A percentile compares a stretch with the other conserved stretches of the same genome.
Conservation (phyloP, 2,329 filamentous ascomycete genomes). For the Alternaria ventricosa region DNA sequence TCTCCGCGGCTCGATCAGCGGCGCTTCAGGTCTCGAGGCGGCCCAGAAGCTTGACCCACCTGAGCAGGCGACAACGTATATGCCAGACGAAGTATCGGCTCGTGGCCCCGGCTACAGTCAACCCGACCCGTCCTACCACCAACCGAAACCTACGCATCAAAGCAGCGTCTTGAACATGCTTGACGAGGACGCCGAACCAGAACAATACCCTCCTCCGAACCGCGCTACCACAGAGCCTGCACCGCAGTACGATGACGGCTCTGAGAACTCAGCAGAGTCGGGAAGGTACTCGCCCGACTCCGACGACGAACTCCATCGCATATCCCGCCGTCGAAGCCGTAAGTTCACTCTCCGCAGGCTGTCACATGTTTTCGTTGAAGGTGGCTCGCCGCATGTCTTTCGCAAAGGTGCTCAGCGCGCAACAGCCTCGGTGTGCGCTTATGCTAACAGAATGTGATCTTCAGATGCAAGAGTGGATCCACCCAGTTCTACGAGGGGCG, state of each 20-base stretch:
- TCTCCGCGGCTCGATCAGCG: conserved; percentile 15
- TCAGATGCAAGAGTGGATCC: conserved; percentile 13
- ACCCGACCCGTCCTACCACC: conserved; percentile 1
- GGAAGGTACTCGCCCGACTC: neutral
- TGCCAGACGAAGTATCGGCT: neutral
- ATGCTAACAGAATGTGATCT: conserved; percentile 8
- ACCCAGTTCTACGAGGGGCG: neutral
- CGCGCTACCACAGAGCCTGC: neutral
- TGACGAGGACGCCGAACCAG: neutral
- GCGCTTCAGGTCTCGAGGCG: conserved; percentile 8
- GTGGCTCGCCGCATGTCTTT: neutral
- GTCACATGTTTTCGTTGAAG: neutral
- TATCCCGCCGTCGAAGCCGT: conserved; percentile 6
- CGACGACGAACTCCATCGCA: conserved; percentile 2
- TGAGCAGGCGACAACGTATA: neutral
- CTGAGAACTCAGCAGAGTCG: neutral
- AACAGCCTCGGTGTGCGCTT: neutral
- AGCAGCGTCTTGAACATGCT: conserved; percentile 4
- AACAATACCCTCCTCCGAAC: neutral
- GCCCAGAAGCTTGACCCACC: conserved; percentile 20
- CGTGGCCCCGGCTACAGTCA: conserved; percentile 10
- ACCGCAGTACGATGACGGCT: neutral
- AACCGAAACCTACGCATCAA: conserved; percentile 11
- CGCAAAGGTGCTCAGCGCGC: neutral
- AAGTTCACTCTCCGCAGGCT: neutral